Conservation (phyloP, 768 basidiomycete species). For the Tremella fuciformis region DNA sequence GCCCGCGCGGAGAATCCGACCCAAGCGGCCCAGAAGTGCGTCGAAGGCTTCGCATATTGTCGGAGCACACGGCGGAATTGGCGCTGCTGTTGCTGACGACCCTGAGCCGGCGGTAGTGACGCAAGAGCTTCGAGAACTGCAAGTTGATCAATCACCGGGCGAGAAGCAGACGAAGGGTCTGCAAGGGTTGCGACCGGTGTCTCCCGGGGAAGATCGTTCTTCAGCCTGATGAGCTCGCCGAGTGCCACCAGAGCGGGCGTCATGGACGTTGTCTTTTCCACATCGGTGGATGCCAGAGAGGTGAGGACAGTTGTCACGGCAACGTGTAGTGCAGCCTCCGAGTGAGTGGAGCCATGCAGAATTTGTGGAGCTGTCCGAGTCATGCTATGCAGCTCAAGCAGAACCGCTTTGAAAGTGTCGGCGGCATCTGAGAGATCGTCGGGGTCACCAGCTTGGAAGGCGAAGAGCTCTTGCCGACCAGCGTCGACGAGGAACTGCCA, state of each 20-base stretch:
- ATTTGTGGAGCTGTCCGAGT: neutral
- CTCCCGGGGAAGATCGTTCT: neutral
- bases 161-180: neutral
- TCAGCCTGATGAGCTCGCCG: neutral
- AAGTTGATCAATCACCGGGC: neutral
- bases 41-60: slow-evolving; percentile 1
- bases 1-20: neutral
- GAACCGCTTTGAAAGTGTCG: slow-evolving; percentile 15
- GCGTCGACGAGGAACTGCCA: slow-evolving; percentile 34
- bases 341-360: neutral
- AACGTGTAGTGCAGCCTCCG: neutral
- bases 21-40: neutral
- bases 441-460: slow-evolving; percentile 29
- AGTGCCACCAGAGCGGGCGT: neutral
- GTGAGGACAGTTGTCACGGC: slow-evolving; percentile 1
- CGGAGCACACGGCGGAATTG: slow-evolving; percentile 29
- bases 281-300: neutral
- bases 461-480: slow-evolving; percentile 27
- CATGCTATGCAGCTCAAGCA: neutral
- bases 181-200: neutral
- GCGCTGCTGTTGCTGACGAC: slow-evolving; percentile 43
- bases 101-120: slow-evolving; percentile 26
- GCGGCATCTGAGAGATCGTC: slow-evolving; percentile 21
- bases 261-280: neutral
- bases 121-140: slow-evolving; percentile 21